Percentiles rank a stretch among this genome's conserved stretches.
These are phyloP conservation scores for Schizosaccharomyces osmophilus DNA, from an alignment of 805 yeast genomes.

Conservation along the genomic window DNA sequence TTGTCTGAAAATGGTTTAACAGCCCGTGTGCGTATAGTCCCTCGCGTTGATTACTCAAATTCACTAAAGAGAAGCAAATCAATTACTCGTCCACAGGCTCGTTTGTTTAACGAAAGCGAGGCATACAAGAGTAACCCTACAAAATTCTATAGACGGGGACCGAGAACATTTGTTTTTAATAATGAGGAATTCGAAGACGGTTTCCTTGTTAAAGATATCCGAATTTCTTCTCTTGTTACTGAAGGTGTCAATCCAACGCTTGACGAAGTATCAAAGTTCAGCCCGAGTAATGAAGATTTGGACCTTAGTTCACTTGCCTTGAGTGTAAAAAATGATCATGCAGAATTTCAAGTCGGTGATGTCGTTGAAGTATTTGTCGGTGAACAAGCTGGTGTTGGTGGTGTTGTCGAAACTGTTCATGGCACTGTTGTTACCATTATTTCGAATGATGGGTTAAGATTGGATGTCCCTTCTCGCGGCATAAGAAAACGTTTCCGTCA, in stretches of 20 bases:
- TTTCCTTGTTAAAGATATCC: constrained; percentile 63
- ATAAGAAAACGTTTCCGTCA: constrained; percentile 64
- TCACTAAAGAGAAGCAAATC: constrained; percentile 19
- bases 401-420: constrained; percentile 46
- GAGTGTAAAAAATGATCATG: constrained; percentile 38
- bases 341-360: constrained; percentile 75
- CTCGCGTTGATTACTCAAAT: constrained; percentile 42
- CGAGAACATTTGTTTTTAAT: constrained; percentile 40
- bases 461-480: constrained; percentile 62
- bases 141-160: constrained; percentile 33
- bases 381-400: constrained; percentile 76
- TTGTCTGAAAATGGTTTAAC: constrained; percentile 86
- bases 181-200: constrained; percentile 84
- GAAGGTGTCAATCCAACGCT: constrained; percentile 61
- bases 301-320: constrained; percentile 73
- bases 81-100: constrained; percentile 57
- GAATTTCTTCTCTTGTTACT: constrained; percentile 55
- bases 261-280: constrained; percentile 60
- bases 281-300: constrained; percentile 38
- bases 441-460: constrained; percentile 12
- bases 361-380: constrained; percentile 77
- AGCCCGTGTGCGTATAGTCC: constrained; percentile 78
- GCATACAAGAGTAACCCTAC: constrained; percentile 66
- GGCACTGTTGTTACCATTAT: constrained; percentile 32
- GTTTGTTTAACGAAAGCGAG: constrained; percentile 69